Conservation (phyloP, 257 asterid species). For the Henckelia pumila region DNA sequence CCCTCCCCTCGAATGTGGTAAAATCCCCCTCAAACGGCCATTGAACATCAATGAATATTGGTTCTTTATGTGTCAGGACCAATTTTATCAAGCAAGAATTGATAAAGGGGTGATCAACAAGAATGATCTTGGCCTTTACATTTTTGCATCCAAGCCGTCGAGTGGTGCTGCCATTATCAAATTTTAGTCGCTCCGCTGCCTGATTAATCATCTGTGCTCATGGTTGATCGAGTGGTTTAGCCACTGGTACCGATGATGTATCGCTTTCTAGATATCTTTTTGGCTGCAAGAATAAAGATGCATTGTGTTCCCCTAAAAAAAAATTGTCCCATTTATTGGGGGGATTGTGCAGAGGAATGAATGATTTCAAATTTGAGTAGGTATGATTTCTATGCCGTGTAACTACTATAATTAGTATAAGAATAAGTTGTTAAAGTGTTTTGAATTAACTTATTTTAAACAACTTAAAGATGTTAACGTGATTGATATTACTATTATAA, state of each 20-base stretch:
- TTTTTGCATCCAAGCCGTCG: constrained; percentile 94
- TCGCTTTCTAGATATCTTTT: background rate
- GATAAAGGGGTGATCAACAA: constrained; percentile 71
- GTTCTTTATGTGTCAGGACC: constrained; percentile 49
- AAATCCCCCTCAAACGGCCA: background rate
- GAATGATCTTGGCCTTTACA: constrained; percentile 60
- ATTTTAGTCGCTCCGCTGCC: constrained; percentile 26
- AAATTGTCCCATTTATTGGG: background rate
- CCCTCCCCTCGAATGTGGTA: background rate
- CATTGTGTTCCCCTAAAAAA: background rate
- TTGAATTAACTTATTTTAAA: too few relatives aligned
- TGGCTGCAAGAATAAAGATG: too few relatives aligned
- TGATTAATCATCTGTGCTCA: background rate
- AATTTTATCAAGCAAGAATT: constrained; percentile 75
- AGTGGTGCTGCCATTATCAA: constrained; percentile 93
- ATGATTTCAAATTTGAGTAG: background rate
- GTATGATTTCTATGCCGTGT: background rate
- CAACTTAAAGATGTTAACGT: too few relatives aligned
- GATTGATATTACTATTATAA: too few relatives aligned
- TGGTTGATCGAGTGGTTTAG: background rate
- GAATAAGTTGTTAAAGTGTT: too few relatives aligned
- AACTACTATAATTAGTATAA: too few relatives aligned
- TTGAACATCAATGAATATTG: background rate
- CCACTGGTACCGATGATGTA: background rate
- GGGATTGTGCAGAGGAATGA: background rate